These are phyloP conservation scores for Cardamine chenopodiifolia DNA, from an alignment of 345 rosid genomes.

Conservation along the genomic window DNA sequence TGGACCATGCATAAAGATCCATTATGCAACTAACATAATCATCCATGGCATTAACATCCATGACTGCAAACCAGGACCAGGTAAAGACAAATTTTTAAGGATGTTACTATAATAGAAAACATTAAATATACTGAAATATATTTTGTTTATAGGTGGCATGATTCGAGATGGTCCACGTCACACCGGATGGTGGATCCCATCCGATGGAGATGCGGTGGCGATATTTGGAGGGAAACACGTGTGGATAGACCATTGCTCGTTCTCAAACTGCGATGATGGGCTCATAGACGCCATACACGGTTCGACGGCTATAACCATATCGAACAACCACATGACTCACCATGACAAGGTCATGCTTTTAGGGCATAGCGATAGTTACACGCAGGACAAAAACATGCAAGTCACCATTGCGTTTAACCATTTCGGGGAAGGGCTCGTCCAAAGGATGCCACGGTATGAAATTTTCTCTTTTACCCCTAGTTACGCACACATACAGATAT, in stretches of 20 bases:
- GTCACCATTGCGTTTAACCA: conserved; percentile 84
- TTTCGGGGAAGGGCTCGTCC: conserved; percentile 85
- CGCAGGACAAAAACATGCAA: conserved; percentile 73
- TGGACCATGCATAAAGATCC: conserved; percentile 80
- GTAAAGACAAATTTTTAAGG: neutral
- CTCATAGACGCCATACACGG: conserved; percentile 79
- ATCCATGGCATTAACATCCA: conserved; percentile 75
- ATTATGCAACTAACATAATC: conserved; percentile 63
- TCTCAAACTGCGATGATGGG: conserved; percentile 76
- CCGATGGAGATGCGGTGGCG: conserved; percentile 73
- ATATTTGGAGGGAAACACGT: conserved; percentile 58
- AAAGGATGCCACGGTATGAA: conserved; percentile 76
- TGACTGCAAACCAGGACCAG: conserved; percentile 60
- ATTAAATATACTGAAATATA: neutral
- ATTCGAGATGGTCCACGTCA: conserved; percentile 63
- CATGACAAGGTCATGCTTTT: conserved; percentile 85
- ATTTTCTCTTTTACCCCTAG: neutral
- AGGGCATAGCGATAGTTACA: conserved; percentile 70
- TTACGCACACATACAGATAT: neutral
- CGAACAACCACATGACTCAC: conserved; percentile 80
- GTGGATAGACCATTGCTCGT: conserved; percentile 79
- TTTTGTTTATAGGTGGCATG: conserved; percentile 35
- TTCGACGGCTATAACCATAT: conserved; percentile 78
- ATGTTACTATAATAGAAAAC: neutral
- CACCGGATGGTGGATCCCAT: conserved; percentile 55